phyloP scores from a whole-genome alignment of 352 stramenopile genomes.

The Phytophthora hybrid region DNA sequence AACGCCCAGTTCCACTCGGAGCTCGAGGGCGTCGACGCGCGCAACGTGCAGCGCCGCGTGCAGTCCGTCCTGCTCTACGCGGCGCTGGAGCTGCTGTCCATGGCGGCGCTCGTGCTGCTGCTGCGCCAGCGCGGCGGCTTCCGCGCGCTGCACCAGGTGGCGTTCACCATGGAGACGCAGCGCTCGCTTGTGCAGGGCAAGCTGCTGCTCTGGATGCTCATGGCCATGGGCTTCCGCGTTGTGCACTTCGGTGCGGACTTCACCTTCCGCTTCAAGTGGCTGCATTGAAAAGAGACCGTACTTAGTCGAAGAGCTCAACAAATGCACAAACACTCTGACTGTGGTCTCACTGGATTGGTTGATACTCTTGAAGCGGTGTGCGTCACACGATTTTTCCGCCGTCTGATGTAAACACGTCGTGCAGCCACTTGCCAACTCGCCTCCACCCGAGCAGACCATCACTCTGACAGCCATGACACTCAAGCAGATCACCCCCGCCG shows the following conservation, averaged over 20 bases:
- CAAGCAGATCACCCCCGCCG: slow-evolving; percentile 71
- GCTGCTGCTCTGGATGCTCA: slow-evolving; percentile 34
- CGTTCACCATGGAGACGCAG: slow-evolving; percentile 38
- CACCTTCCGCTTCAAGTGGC: slow-evolving; percentile 23
- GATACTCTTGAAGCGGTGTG: slow-evolving; percentile 4
- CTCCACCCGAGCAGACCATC: slow-evolving; percentile 12
- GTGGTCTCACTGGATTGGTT: too few species aligned
- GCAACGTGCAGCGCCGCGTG: slow-evolving; percentile 8
- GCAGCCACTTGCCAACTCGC: slow-evolving; percentile 5
- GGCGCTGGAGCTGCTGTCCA: slow-evolving; percentile 29
- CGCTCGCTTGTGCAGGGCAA: slow-evolving; percentile 22
- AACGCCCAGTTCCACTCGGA: slow-evolving; percentile 21
- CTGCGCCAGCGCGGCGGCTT: slow-evolving; percentile 11
- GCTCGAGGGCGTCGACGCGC: slow-evolving; percentile 4
- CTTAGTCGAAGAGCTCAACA: too few species aligned
- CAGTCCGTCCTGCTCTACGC: slow-evolving; percentile 29
- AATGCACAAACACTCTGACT: too few species aligned
- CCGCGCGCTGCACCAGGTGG: slow-evolving; percentile 19
- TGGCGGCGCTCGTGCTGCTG: slow-evolving; percentile 15
- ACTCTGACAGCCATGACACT: slow-evolving; percentile 43
- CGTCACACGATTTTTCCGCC: slow-evolving; percentile 27
- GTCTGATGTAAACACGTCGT: neutral
- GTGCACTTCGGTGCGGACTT: slow-evolving; percentile 35
- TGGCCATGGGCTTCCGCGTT: slow-evolving; percentile 26
- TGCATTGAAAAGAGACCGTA: neutral